These are phyloP conservation scores for Rhododendron ovatum DNA, from an alignment of 148 eudicot genomes.

Conservation along the genomic window DNA sequence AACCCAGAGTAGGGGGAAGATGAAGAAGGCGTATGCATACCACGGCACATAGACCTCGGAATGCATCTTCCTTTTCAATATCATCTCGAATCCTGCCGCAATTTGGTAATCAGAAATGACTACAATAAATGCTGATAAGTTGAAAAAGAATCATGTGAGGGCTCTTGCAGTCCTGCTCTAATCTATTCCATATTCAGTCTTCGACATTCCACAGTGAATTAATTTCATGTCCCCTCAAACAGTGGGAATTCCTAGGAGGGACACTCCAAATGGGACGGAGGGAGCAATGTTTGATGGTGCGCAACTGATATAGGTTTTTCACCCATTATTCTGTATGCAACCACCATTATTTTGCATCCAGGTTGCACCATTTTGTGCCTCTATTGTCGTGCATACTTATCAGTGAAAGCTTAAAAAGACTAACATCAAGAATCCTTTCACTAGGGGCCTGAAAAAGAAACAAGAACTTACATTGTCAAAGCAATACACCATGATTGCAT, in stretches of 20 bases:
- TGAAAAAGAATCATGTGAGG: neutral
- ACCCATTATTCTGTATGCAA: neutral
- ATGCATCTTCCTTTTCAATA: conserved; percentile 95
- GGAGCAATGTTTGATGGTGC: neutral
- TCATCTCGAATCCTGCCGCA: conserved; percentile 93
- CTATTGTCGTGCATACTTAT: neutral
- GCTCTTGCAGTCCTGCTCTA: neutral
- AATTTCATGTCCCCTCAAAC: neutral
- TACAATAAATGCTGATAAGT: neutral
- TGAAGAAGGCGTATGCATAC: conserved; percentile 30
- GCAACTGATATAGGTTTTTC: neutral
- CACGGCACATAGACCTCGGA: conserved; percentile 97
- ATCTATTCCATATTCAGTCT: neutral
- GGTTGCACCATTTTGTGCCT: neutral
- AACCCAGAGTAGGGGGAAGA: conserved; percentile 8
- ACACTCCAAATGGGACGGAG: neutral
- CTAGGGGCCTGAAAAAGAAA: neutral
- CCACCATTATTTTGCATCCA: neutral
- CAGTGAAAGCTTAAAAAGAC: neutral
- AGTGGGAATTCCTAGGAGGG: neutral
- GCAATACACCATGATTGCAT: conserved; percentile 94
- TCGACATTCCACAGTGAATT: neutral
- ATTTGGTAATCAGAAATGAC: conserved; percentile 9
- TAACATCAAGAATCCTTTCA: neutral
- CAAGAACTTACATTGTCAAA: conserved; percentile 63